Conservation (phyloP, 2,329 filamentous ascomycete genomes). For the Hymenoscyphus linearis region DNA sequence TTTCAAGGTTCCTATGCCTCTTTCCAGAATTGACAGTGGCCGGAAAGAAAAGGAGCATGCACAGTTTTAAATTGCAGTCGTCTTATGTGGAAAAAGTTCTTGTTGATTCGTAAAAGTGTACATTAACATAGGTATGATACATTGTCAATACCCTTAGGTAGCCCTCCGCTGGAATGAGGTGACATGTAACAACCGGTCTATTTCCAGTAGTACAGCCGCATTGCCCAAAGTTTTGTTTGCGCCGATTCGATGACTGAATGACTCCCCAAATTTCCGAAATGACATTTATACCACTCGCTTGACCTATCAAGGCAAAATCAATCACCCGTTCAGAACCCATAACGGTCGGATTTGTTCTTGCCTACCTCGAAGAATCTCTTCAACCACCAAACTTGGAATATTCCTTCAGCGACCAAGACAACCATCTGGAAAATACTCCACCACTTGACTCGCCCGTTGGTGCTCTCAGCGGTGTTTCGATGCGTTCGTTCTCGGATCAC, state of each 20-base stretch:
- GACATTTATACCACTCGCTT: slow-evolving; percentile 56
- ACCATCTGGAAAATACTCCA: slow-evolving; percentile 97
- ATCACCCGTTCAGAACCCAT: slow-evolving; percentile 27
- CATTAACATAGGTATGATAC: not conserved
- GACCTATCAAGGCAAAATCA: slow-evolving; percentile 39
- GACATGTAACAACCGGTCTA: not conserved
- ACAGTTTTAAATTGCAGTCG: not conserved
- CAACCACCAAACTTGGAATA: slow-evolving; percentile 99
- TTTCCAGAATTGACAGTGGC: not conserved
- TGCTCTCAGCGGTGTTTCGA: slow-evolving; percentile 98
- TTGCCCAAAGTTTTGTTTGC: slow-evolving; percentile 16
- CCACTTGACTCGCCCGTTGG: slow-evolving; percentile 96
- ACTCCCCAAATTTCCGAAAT: slow-evolving; percentile 2
- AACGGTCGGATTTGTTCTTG: slow-evolving; percentile 30
- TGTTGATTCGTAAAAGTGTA: not conserved
- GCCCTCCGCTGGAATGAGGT: not conserved
- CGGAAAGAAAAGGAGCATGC: too few relatives aligned
- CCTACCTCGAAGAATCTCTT: slow-evolving; percentile 91
- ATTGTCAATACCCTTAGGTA: not conserved
- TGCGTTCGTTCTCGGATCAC: slow-evolving; percentile 92
- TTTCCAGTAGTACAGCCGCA: not conserved
- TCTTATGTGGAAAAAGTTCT: not conserved
- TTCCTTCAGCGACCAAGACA: slow-evolving; percentile 81
- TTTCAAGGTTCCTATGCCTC: not conserved
- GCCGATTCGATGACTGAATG: slow-evolving; percentile 20